Base-by-base conservation (phyloP, 2,329 filamentous ascomycete species). In the Mariannaea elegans region DNA sequence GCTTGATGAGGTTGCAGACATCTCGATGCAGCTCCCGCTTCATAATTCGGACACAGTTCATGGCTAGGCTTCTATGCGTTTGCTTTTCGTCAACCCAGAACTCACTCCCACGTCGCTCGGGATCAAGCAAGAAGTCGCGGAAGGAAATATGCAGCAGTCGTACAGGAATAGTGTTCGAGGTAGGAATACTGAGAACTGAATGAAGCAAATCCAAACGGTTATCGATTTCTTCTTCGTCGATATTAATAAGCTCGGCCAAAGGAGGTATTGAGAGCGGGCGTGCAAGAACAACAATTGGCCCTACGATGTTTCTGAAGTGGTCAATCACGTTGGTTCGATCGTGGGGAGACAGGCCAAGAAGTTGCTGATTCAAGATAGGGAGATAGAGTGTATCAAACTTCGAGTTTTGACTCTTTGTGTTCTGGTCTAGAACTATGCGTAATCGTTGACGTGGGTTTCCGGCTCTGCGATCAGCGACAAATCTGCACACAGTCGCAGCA, bases 401-500 rank as follows among this genome's bases (percentile, higher is more conserved):
- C 19, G 53, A 61, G n/a, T 27, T 45, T 38, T 14, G 36, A 36
- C 29, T 44, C 34, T 31, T 7, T 31, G 34, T 46, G 61, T 4
- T 63, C 49, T 14, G 12, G 7, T 36, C 7, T 8, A 76, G 51
- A 36, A 74, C 41, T 23, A 54, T 61, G 8, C 50, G 27, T 12
- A 72, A 56, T 41, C 66, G 67, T 6, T 68, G 45, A 2, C 67
- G 47, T 10, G 65, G 69, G 9, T 63, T 29, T 3, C 66, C 61
- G 10, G 38, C 23, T 5, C 2, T 24, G n/a, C 48, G 54, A 46
- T 72, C 69, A 2, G 24, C 48, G 16, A 77, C 57, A 23, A 75
- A 73, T 1, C 67, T 69, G 34, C 67, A 73, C 4, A 70, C 58
- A 3, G 75, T 77, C 23, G 73, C 64, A 2, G 74, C 76, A 46